phyloP scores from a whole-genome alignment of 495 filamentous ascomycete genomes.

The Aspergillus heteromorphus region DNA sequence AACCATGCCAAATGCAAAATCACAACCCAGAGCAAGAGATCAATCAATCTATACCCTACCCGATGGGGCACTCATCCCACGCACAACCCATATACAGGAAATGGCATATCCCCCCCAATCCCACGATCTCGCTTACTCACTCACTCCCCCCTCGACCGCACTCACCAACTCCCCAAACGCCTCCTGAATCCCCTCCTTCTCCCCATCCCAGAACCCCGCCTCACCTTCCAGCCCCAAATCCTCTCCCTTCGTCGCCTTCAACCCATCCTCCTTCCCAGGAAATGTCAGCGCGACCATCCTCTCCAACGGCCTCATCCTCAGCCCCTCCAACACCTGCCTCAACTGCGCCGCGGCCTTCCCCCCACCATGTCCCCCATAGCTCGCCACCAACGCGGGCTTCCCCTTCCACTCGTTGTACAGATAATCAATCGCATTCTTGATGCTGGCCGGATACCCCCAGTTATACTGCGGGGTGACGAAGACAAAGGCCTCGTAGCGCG shows the following conservation, averaged over 20 bases:
- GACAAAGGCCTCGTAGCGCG: constrained; percentile 46
- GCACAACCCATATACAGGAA: neutral
- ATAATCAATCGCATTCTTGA: constrained; percentile 63
- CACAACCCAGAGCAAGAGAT: no score
- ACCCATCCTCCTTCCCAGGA: constrained; percentile 7
- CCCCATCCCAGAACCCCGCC: constrained; percentile 1
- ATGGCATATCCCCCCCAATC: neutral
- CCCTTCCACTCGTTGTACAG: constrained; percentile 55
- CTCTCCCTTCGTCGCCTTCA: neutral
- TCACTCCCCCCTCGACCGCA: neutral
- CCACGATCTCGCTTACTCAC: neutral
- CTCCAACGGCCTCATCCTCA: constrained; percentile 18
- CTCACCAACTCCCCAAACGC: neutral
- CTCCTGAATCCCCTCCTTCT: neutral
- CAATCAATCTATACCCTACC: no score
- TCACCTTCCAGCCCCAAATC: constrained; percentile 5
- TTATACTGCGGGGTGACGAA: constrained; percentile 55
- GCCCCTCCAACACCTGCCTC: constrained; percentile 19
- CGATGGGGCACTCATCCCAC: neutral
- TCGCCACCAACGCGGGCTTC: constrained; percentile 52
- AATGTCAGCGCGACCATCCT: constrained; percentile 15
- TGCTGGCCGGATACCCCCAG: constrained; percentile 47
- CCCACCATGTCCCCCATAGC: constrained; percentile 50
- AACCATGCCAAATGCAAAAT: no score
- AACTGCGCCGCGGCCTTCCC: constrained; percentile 37